These are phyloP conservation scores for Starmerella sp. DNA, from an alignment of 805 yeast species.

Conservation along the genomic window DNA sequence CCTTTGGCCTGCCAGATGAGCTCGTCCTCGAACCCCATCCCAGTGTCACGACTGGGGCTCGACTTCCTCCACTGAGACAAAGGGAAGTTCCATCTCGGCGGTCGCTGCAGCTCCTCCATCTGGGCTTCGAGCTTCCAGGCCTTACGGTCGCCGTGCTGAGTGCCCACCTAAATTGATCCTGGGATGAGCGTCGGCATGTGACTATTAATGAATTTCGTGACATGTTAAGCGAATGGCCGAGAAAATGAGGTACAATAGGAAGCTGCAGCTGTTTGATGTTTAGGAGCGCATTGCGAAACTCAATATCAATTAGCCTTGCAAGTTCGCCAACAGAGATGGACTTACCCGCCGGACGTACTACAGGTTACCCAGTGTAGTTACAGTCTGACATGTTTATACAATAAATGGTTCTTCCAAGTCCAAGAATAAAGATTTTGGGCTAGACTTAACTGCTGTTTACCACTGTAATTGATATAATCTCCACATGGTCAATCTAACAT, in stretches of 20 bases:
- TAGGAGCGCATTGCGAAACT: too few species aligned
- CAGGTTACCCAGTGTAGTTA: too few species aligned
- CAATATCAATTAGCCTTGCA: background rate
- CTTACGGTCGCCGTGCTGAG: background rate
- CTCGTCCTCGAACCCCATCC: constrained; percentile 33
- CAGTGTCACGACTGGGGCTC: constrained; percentile 27
- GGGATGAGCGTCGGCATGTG: background rate
- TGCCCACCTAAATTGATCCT: background rate
- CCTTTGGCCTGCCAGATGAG: constrained; percentile 38
- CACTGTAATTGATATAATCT: too few species aligned
- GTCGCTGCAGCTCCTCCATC: constrained; percentile 21
- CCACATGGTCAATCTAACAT: too few species aligned
- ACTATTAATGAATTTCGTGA: background rate
- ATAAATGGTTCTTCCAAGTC: too few species aligned
- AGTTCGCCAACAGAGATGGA: background rate
- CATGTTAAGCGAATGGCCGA: too few species aligned
- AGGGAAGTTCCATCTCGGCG: constrained; percentile 24
- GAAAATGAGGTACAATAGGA: too few species aligned
- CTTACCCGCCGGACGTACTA: too few species aligned
- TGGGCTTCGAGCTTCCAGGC: background rate
- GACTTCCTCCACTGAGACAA: constrained; percentile 17
- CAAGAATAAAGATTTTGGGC: too few species aligned
- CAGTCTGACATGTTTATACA: too few species aligned
- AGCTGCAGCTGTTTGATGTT: too few species aligned
- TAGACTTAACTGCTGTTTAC: too few species aligned